A percentile compares a stretch with the other conserved stretches of the same genome.
These are phyloP conservation scores for Punctularia strigosozonata DNA, from an alignment of 768 basidiomycete species.

Conservation along the genomic window DNA sequence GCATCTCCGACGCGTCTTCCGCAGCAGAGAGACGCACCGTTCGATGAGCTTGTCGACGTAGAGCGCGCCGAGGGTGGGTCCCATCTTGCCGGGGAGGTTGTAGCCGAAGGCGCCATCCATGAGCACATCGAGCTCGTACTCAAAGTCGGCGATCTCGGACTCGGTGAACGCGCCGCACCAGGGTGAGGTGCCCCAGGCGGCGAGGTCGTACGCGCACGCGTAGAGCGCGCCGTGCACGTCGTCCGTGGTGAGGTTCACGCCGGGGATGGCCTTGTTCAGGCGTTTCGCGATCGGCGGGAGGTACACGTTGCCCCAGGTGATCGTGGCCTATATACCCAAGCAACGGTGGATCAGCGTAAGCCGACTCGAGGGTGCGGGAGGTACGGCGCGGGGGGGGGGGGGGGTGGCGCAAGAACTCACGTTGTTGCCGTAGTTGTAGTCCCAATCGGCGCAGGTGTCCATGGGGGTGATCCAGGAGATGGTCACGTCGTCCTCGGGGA, in stretches of 20 bases:
- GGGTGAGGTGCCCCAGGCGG: conserved; percentile 22
- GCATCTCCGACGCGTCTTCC: too few species aligned
- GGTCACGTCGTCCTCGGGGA: conserved; percentile 22
- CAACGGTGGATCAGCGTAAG: not conserved
- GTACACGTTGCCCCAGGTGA: conserved; percentile 22
- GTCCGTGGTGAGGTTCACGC: conserved; percentile 19
- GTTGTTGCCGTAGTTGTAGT: conserved; percentile 20
- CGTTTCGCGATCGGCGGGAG: conserved; percentile 22
- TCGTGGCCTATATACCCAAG: conserved; percentile 7
- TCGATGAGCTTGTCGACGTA: conserved; percentile 27
- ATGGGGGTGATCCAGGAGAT: conserved; percentile 30
- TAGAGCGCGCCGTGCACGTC: conserved; percentile 29
- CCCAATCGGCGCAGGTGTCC: conserved; percentile 25
- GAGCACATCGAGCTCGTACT: conserved; percentile 29
- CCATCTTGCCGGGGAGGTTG: conserved; percentile 19
- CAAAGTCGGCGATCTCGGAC: conserved; percentile 22
- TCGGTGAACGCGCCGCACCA: conserved; percentile 27
- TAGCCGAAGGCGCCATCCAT: conserved; percentile 27
- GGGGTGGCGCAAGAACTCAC: conserved; percentile 6
- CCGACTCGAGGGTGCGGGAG: not conserved
- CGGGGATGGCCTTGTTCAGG: conserved; percentile 22
- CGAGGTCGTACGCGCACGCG: conserved; percentile 30
- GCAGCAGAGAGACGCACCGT: conserved; percentile 15
- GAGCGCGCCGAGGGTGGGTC: conserved; percentile 25
- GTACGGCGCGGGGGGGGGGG: not conserved